Conservation (phyloP, 2,329 filamentous ascomycete species). For the Fusarium sulawesiense region DNA sequence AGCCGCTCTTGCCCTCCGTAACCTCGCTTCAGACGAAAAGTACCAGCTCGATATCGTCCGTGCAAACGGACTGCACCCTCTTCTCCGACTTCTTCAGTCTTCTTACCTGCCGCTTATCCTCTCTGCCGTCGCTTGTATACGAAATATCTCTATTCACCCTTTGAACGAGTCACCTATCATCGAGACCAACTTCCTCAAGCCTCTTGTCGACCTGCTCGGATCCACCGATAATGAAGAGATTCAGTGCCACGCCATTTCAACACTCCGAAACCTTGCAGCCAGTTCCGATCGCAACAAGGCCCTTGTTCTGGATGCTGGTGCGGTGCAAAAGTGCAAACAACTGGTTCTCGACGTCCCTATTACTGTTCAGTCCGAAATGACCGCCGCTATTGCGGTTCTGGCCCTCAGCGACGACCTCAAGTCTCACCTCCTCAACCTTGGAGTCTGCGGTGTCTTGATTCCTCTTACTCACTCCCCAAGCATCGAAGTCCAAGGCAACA, state of each 20-base stretch:
- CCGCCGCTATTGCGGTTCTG: constrained; percentile 96
- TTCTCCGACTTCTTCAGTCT: constrained; percentile 91
- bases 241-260: constrained; percentile 98
- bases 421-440: constrained; percentile 86
- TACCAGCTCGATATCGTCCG: constrained; percentile 98
- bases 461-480: constrained; percentile 94
- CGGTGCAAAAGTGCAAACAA: constrained; percentile 98
- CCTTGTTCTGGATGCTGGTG: constrained; percentile 94
- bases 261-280: constrained; percentile 91
- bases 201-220: constrained; percentile 90
- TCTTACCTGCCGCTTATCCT: constrained; percentile 96
- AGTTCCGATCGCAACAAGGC: constrained; percentile 99
- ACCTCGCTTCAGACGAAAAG: constrained; percentile 96
- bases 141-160: constrained; percentile 98
- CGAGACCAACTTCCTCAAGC: constrained; percentile 94
- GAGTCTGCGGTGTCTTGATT: constrained; percentile 96
- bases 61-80: constrained; percentile 83
- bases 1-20: constrained; percentile 91
- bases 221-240: constrained; percentile 99
- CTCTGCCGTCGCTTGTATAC: constrained; percentile 96
- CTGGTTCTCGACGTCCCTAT: constrained; percentile 92
- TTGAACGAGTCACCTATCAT: constrained; percentile 98
- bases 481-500: constrained; percentile 98
- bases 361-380: constrained; percentile 98
- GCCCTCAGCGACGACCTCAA: constrained; percentile 97